A percentile compares a stretch with the other conserved stretches of the same genome.
Conservation (phyloP, 257 asterid species). For the Apocynum venetum region DNA sequence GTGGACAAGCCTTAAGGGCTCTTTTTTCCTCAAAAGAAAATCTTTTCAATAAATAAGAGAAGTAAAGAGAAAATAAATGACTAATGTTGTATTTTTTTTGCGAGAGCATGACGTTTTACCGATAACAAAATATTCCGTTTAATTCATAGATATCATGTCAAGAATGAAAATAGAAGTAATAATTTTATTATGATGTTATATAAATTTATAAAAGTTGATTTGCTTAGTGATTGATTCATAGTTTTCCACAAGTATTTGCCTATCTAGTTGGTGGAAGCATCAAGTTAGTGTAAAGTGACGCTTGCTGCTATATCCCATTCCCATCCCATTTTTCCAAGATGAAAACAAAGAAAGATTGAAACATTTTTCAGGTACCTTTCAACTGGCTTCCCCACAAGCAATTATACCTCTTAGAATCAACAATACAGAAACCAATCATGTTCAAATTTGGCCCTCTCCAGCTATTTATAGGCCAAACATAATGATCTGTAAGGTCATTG, state of each 20-base stretch:
- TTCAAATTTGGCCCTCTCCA: conserved; percentile 13
- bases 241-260: background rate
- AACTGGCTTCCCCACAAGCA: background rate
- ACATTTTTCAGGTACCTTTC: background rate
- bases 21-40: too few species aligned
- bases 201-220: background rate
- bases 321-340: background rate
- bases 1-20: too few species aligned
- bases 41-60: too few species aligned
- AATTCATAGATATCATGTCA: background rate
- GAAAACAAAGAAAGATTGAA: background rate
- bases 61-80: too few species aligned
- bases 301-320: background rate
- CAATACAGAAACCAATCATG: conserved; percentile 6
- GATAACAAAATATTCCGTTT: too few species aligned
- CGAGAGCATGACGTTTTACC: too few species aligned
- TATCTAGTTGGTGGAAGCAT: background rate
- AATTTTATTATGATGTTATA: background rate
- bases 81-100: too few species aligned
- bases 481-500: conserved; percentile 2
- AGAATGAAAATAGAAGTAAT: background rate
- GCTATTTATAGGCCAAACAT: conserved; percentile 3
- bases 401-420: conserved; percentile 1
- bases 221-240: background rate
- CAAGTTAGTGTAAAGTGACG: background rate